phyloP scores from a whole-genome alignment of 176 grass and related monocot species.

The Oryza glumipatula region DNA sequence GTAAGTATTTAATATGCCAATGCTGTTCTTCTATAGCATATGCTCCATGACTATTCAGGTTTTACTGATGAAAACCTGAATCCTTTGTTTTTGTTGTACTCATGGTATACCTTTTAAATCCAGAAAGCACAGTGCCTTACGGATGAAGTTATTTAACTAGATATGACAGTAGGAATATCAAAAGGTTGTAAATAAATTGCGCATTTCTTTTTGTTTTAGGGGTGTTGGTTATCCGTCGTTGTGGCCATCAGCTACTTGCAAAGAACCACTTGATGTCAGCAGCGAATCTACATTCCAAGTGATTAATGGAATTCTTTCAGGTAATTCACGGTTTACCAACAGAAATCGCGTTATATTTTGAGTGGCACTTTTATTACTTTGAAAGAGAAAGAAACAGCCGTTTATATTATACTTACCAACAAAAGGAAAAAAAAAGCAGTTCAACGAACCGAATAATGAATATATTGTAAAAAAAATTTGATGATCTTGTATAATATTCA shows the following conservation, averaged over 20 bases:
- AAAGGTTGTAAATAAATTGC: background rate
- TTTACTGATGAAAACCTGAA: background rate
- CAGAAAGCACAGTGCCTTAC: constrained; percentile 6
- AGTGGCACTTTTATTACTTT: background rate
- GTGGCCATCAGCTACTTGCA: constrained; percentile 75
- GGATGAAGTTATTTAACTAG: background rate
- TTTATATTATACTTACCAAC: background rate
- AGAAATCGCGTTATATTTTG: constrained; percentile 30
- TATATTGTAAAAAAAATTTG: background rate
- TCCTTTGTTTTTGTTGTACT: background rate
- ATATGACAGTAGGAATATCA: background rate
- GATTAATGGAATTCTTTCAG: constrained; percentile 93
- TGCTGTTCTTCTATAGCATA: constrained; percentile 2
- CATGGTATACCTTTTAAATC: background rate
- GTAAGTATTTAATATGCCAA: constrained; percentile 42
- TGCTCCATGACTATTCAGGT: background rate
- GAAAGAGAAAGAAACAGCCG: background rate
- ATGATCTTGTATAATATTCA: background rate
- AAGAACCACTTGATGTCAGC: constrained; percentile 92
- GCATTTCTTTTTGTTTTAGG: constrained; percentile 48
- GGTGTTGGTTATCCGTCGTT: constrained; percentile 83
- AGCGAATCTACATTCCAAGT: constrained; percentile 82
- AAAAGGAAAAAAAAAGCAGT: background rate
- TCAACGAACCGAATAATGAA: background rate
- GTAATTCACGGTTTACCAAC: constrained; percentile 39